Base-by-base conservation (phyloP, 129 eudicot genomes). In the Tanacetum coccineum region DNA sequence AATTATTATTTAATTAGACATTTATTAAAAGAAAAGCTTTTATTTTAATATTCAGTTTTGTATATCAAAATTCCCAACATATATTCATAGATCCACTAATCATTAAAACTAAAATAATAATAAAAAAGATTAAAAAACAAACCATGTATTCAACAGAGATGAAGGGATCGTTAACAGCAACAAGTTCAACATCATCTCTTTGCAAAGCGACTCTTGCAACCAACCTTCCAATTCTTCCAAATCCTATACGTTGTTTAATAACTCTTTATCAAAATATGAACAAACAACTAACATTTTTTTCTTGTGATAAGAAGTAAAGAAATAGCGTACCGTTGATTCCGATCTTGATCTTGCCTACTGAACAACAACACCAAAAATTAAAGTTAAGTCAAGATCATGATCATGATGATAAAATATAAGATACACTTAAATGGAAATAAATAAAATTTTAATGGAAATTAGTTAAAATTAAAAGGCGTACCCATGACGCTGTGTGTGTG, bases 171-270 rank as follows among this genome's bases (percentile, higher is more conserved):
- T 83, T 83, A 76, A 83, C 85, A 20, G 88, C 88, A 62, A 83
- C 88, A 61, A 83, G 88, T 59, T 83, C 88, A 73, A 83, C 88
- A 80, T 83, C 88, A 28, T 83, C 88, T 71, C 88, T 83, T 65
- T 83, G 85, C 56, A 83, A 64, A 70, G 84, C 84, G 7, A 83
- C 88, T 80, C 88, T 80, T 19, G 88, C 88, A 64, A 83, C 88
- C 72, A 83, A 76, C 59, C 87, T 74, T 30, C 87, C 87, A 22
- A 83, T 83, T 74, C 87, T 79, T 64, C 87, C 87, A 10, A 83
- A 83, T 2, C 87, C 87, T 83, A 30, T 50, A 54, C 2, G 36
- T 48, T 17, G 58, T 6, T 26, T 25, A n/a, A 65, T 9, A 3
- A 64, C 44, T 22, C 62, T 58, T 40, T 4, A 49, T 25, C 21